phyloP scores from a whole-genome alignment of 2,329 filamentous ascomycete species.

The Alternaria angustiovoidea region DNA sequence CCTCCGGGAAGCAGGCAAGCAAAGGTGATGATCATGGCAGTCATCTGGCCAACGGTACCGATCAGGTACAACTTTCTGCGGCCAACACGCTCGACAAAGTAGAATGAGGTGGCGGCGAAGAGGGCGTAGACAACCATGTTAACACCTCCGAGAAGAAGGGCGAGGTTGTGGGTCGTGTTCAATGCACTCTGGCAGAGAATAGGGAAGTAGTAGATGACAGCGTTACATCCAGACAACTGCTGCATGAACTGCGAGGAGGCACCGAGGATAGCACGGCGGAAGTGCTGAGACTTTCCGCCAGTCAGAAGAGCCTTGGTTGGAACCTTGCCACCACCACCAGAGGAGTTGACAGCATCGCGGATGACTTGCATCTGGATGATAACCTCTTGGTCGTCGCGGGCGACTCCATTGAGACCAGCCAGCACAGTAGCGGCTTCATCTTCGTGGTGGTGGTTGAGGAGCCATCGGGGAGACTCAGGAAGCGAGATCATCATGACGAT shows the following conservation, averaged over 20 bases:
- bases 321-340: conserved; percentile 47
- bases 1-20: conserved; percentile 51
- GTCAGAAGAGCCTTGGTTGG: conserved; percentile 61
- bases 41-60: conserved; percentile 60
- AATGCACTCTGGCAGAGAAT: conserved; percentile 61
- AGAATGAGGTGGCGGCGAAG: conserved; percentile 68
- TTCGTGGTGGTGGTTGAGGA: conserved; percentile 48
- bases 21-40: conserved; percentile 56
- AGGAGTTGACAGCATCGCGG: conserved; percentile 59
- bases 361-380: conserved; percentile 68
- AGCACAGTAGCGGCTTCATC: conserved; percentile 59
- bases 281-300: conserved; percentile 69
- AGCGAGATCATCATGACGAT: conserved; percentile 47
- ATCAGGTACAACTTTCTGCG: conserved; percentile 55
- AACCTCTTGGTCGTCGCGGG: conserved; percentile 63
- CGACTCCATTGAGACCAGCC: conserved; percentile 56
- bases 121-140: conserved; percentile 65
- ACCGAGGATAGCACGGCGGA: conserved; percentile 68
- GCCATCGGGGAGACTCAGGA: conserved; percentile 44
- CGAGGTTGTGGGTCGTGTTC: conserved; percentile 53
- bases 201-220: conserved; percentile 57
- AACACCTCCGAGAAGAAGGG: conserved; percentile 57
- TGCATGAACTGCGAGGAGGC: conserved; percentile 69
- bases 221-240: conserved; percentile 56
- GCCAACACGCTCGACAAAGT: conserved; percentile 69